These are phyloP conservation scores for Chlorella variabilis DNA, from an alignment of 163 green algal genomes.

Conservation along the genomic window DNA sequence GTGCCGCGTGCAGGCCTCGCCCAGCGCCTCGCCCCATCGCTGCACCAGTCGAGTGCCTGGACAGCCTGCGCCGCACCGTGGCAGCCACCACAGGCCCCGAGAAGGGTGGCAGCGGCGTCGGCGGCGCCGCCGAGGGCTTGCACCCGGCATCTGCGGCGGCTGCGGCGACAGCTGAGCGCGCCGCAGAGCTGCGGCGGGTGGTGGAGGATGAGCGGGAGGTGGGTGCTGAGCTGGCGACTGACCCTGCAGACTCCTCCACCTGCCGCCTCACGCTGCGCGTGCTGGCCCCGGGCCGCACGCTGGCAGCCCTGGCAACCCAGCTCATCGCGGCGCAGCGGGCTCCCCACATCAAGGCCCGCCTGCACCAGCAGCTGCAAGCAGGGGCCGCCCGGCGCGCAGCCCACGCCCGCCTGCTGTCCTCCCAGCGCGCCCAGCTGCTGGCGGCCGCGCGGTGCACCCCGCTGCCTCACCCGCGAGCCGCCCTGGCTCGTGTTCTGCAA, in stretches of 20 bases:
- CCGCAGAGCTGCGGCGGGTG: not conserved
- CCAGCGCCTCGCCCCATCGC: not conserved
- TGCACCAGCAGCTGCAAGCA: not conserved
- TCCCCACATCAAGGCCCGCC: not conserved
- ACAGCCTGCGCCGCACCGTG: not conserved
- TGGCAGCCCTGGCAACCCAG: not conserved
- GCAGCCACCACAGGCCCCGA: not conserved
- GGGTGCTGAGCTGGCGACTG: not conserved
- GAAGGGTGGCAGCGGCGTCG: too few species aligned
- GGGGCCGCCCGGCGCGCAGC: not conserved
- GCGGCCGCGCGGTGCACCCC: not conserved
- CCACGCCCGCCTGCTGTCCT: not conserved
- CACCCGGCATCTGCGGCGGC: too few species aligned
- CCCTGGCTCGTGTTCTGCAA: not conserved
- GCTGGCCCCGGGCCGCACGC: not conserved
- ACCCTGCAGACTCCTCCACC: not conserved
- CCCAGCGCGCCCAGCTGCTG: slow-evolving; percentile 16
- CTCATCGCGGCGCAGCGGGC: not conserved
- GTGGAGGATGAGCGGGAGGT: slow-evolving; percentile 11
- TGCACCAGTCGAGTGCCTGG: not conserved
- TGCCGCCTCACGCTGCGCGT: not conserved
- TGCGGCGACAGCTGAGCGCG: too few species aligned
- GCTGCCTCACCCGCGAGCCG: not conserved
- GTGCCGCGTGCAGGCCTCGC: not conserved
- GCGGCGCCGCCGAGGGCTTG: too few species aligned